Evolutionary conservation across 1,139 yeast species (phyloP), one percentile per base, ranked within the genome.

Genomic region (Magnusiomyces paraingens): DNA sequence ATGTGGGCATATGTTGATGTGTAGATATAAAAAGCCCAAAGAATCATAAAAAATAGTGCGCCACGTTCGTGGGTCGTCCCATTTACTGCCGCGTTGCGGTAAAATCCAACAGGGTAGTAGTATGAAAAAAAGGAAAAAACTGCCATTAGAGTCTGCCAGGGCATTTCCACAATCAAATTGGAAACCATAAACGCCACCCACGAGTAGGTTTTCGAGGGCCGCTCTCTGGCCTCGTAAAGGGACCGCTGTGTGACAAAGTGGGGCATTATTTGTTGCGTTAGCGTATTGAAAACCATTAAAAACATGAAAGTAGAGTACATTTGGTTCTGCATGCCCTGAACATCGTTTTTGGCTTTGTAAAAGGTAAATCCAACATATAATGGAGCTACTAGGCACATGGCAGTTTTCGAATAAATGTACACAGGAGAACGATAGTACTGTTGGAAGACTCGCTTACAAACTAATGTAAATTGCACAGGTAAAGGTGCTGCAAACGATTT

Each of bases 21-120:
- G 71, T 76, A 87, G 43, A 84, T 73, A 65, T 71, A 83, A 73
- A 82, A 85, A 2, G 78, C 70, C 55, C 76, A 70, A 22, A 80
- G 62, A 53, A 75, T 73, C 64, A 86, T 70, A 83, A 87, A 85
- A 66, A 81, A 76, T 62, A 84, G 71, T 3, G 81, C 89, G 61
- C 93, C 93, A 68, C 93, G 75, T 55, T 74, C 76, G 54, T 26
- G 44, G 79, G 80, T 42, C 86, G 82, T 93, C 81, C 83, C 87
- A n/a, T 10, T 22, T 14, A 17, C 20, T 3, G 35, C 29, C 10
- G 79, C 72, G 71, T 77, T 76, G n/a, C 82, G 81, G 22, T 73
- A 77, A 10, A 81, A 68, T 49, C 78, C 67, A 56, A 84, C 79
- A 4, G 94, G 90, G 64, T 84, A 86, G 68, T 85, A 86, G 82